Percentiles rank a stretch among this genome's conserved stretches.
These are phyloP conservation scores for Myxozyma neglecta DNA, from an alignment of 805 yeast species.

Conservation along the genomic window DNA sequence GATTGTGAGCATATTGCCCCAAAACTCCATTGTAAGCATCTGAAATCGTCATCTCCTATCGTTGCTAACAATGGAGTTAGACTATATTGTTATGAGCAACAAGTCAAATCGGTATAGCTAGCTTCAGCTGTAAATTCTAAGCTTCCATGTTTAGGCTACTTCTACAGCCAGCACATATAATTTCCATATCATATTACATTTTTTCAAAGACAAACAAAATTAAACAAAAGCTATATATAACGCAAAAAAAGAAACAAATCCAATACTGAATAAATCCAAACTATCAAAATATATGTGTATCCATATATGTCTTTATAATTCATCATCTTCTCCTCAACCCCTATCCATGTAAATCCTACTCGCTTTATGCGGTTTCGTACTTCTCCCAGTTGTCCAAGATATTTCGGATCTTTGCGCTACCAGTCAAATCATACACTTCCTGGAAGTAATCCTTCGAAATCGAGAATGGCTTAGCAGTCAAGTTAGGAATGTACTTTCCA, in stretches of 20 bases:
- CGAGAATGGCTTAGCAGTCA: constrained; percentile 96
- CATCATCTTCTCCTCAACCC: neutral
- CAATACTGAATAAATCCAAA: neutral
- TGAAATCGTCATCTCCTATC: too few relatives aligned
- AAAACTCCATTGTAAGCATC: too few relatives aligned
- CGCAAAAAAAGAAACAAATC: neutral
- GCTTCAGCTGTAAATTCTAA: too few relatives aligned
- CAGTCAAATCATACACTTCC: constrained; percentile 89
- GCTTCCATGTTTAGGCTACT: too few relatives aligned
- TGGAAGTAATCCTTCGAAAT: constrained; percentile 96
- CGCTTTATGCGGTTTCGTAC: constrained; percentile 48
- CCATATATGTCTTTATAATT: neutral
- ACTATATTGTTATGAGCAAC: too few relatives aligned
- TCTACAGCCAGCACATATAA: too few relatives aligned
- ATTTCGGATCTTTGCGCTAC: constrained; percentile 83
- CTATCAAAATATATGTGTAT: neutral
- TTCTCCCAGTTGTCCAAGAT: constrained; percentile 95
- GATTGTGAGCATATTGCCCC: too few relatives aligned
- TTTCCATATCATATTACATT: neutral
- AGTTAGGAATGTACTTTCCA: constrained; percentile 96
- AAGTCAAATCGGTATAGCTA: too few relatives aligned
- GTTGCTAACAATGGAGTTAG: too few relatives aligned
- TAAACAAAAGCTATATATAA: neutral
- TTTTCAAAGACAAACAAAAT: neutral
- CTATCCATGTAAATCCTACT: neutral